phyloP scores from a whole-genome alignment of 805 yeast genomes.

The Ogataea thermomethanolica region DNA sequence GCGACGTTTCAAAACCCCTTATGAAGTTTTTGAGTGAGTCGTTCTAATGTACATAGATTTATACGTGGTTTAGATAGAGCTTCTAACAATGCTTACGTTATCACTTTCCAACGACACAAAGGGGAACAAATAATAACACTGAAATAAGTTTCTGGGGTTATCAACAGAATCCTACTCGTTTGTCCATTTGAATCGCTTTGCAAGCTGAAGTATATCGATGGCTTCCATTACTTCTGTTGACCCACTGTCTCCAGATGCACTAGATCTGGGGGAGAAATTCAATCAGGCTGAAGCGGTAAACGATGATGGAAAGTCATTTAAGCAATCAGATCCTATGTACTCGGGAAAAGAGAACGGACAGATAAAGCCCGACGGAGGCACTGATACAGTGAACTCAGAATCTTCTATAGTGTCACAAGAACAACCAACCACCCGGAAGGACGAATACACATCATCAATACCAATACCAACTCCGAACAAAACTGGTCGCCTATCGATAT shows the following conservation, averaged over 20 bases:
- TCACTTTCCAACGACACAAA: not conserved
- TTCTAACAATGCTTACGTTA: conserved; percentile 3
- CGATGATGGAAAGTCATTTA: not conserved
- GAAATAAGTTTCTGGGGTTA: not conserved
- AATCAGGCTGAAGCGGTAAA: not conserved
- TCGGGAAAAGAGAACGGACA: conserved; percentile 7
- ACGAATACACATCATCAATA: not conserved
- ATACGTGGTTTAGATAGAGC: no score
- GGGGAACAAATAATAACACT: conserved; percentile 9
- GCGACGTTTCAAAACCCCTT: conserved; percentile 39
- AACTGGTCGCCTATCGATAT: conserved; percentile 13
- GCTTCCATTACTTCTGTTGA: no score
- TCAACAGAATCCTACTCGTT: not conserved
- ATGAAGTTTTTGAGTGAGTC: conserved; percentile 32
- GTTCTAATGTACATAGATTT: conserved; percentile 23
- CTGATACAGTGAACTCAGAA: no score
- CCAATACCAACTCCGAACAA: conserved; percentile 9
- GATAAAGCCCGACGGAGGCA: no score
- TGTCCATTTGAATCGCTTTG: not conserved
- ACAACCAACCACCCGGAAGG: not conserved
- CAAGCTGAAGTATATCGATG: no score
- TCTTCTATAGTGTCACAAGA: not conserved
- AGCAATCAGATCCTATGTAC: not conserved
- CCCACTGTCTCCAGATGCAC: no score
- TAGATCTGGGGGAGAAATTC: not conserved